phyloP scores from a whole-genome alignment of 768 basidiomycete species.

The Serendipita sp. region DNA sequence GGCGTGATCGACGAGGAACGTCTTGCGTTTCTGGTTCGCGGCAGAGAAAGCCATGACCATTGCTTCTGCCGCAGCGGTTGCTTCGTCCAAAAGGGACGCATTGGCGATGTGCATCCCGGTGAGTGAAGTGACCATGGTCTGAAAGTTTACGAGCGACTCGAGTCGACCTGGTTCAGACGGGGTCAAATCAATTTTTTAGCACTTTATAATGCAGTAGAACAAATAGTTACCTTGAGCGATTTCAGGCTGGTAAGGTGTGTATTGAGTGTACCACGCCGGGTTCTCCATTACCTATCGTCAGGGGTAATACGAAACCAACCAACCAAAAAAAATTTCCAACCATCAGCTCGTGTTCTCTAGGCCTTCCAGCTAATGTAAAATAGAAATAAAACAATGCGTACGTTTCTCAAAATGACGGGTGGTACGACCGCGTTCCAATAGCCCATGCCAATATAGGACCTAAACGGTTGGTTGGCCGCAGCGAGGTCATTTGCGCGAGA shows the following conservation, averaged over 20 bases:
- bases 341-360: neutral
- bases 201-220: neutral
- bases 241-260: constrained; percentile 94
- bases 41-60: constrained; percentile 88
- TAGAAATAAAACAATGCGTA: constrained; percentile 20
- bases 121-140: constrained; percentile 89
- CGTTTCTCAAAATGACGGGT: constrained; percentile 88
- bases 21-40: constrained; percentile 51
- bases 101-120: constrained; percentile 93
- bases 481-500: constrained; percentile 60
- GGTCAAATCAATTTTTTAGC: neutral
- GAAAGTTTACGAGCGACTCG: constrained; percentile 91
- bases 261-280: constrained; percentile 95
- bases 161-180: constrained; percentile 49
- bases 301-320: constrained; percentile 1
- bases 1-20: constrained; percentile 70
- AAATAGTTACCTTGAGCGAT: constrained; percentile 70
- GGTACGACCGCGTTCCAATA: constrained; percentile 91
- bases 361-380: neutral
- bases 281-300: constrained; percentile 65
- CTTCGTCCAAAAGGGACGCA: constrained; percentile 87
- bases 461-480: constrained; percentile 62
- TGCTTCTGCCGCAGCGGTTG: constrained; percentile 86
- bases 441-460: constrained; percentile 96
- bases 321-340: too few species aligned